phyloP scores from a whole-genome alignment of 495 filamentous ascomycete species.

The Aspergillus ellipticus region DNA sequence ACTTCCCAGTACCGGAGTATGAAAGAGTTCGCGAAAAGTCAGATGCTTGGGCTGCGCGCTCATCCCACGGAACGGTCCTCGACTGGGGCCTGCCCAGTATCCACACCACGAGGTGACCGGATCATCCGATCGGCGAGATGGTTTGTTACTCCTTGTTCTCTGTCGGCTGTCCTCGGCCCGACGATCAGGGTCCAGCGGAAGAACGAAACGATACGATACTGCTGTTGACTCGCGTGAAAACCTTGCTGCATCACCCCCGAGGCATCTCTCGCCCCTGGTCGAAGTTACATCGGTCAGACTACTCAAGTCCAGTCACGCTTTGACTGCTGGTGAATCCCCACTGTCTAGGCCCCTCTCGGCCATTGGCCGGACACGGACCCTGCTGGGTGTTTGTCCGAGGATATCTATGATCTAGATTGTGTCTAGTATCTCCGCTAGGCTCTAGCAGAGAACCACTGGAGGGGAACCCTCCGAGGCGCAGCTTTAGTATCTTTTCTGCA shows the following conservation, averaged over 20 bases:
- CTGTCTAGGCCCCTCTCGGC: not conserved
- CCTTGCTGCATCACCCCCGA: too few species aligned
- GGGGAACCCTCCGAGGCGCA: not conserved
- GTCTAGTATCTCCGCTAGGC: not conserved
- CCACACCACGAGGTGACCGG: constrained; percentile 2
- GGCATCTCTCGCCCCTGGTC: constrained; percentile 1
- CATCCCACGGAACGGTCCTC: not conserved
- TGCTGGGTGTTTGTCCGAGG: not conserved
- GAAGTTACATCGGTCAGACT: too few species aligned
- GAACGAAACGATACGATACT: too few species aligned
- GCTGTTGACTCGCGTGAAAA: too few species aligned
- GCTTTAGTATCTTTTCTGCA: not conserved
- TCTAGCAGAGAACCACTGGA: not conserved
- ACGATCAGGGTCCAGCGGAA: too few species aligned
- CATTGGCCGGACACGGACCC: not conserved
- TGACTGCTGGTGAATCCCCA: too few species aligned
- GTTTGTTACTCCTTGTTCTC: too few species aligned
- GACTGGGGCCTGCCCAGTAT: too few species aligned
- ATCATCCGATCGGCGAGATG: not conserved
- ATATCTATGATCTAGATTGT: too few species aligned
- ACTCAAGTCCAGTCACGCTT: too few species aligned
- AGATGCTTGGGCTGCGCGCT: not conserved
- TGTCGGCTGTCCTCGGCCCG: too few species aligned
- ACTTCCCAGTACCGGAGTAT: not conserved
- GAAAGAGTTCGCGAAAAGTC: not conserved